Base-by-base conservation (phyloP, 805 yeast species). In the Lipomyces yamanashiensis region DNA sequence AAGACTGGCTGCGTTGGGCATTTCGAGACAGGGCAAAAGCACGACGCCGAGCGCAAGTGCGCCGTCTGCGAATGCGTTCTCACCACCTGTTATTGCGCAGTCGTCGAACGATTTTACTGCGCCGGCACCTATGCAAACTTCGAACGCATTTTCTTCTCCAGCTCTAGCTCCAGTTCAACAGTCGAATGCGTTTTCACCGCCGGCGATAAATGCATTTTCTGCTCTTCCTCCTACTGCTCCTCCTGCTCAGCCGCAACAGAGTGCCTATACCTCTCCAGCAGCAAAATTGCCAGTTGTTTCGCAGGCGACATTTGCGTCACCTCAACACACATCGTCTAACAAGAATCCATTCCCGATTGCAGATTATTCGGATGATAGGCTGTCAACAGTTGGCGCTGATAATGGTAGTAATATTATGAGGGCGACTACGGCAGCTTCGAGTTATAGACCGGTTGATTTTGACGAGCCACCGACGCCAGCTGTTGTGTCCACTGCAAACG, bases 1-100 rank as follows among this genome's bases (percentile, higher is more conserved):
- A 71, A 81, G 91, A 71, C 80, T 91, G 71, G 96, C 96, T 2
- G 88, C 87, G 66, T 80, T 91, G 62, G 96, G 96, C 2, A 83
- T 90, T 63, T 65, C 65, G n/a, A 70, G 64, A 48, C 57, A 56
- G 23, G 57, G 63, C 34, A 52, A 63, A 47, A 33, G 55, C 21
- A 52, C 57, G 51, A 49, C 44, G 10, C 23, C 54, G 59, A 43
- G 52, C 15, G 59, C 59, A 15, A 40, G 19, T 28, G 33, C 51
- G 15, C 36, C 56, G 1, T 49, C 51, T 21, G 37, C 63, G 23
- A 34, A 54, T 19, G 45, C 63, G 2, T 61, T 53, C 33, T 53
- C 63, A 10, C 59, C 53, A 4, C 61, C 66, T 15, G 28, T 28
- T 28, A 5, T 5, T 28, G 51, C 62, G 23, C 60, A 17, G 23